These are phyloP conservation scores for Rhizophlyctis rosea DNA, from an alignment of 192 early-diverging fungal genomes.

Conservation along the genomic window DNA sequence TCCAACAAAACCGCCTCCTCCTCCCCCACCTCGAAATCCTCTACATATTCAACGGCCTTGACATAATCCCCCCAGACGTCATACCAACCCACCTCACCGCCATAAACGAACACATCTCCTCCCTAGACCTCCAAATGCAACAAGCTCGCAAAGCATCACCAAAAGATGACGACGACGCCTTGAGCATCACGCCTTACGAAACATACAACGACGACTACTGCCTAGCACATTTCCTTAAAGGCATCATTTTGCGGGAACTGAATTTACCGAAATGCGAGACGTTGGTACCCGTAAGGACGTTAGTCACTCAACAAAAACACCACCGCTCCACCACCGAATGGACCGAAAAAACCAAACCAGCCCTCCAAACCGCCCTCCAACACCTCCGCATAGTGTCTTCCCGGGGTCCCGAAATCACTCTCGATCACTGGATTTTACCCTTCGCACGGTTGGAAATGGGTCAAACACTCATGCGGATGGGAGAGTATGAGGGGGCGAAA, in stretches of 20 bases:
- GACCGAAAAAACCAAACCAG: neutral
- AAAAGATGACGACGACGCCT: constrained; percentile 25
- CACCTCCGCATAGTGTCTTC: too few relatives aligned
- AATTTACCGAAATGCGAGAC: constrained; percentile 26
- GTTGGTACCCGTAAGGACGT: constrained; percentile 27
- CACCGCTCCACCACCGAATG: neutral
- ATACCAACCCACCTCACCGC: constrained; percentile 42
- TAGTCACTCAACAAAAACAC: too few relatives aligned
- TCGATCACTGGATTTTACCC: constrained; percentile 52
- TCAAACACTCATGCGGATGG: constrained; percentile 28
- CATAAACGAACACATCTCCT: constrained; percentile 37
- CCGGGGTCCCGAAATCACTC: constrained; percentile 32
- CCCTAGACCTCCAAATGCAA: constrained; percentile 35
- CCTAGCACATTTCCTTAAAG: constrained; percentile 66
- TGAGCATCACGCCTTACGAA: constrained; percentile 46
- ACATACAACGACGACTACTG: constrained; percentile 80
- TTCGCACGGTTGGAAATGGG: constrained; percentile 49
- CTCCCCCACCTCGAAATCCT: constrained; percentile 78
- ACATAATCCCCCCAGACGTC: constrained; percentile 59
- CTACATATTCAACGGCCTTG: constrained; percentile 67
- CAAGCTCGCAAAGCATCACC: constrained; percentile 4
- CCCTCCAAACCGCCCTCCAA: constrained; percentile 10
- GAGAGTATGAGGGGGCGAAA: constrained; percentile 34
- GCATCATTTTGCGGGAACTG: constrained; percentile 60
- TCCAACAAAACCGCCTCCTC: constrained; percentile 65